A percentile compares a stretch with the other conserved stretches of the same genome.
These are phyloP conservation scores for Orbilia ellipsospora DNA, from an alignment of 2,329 filamentous ascomycete species.

Conservation along the genomic window DNA sequence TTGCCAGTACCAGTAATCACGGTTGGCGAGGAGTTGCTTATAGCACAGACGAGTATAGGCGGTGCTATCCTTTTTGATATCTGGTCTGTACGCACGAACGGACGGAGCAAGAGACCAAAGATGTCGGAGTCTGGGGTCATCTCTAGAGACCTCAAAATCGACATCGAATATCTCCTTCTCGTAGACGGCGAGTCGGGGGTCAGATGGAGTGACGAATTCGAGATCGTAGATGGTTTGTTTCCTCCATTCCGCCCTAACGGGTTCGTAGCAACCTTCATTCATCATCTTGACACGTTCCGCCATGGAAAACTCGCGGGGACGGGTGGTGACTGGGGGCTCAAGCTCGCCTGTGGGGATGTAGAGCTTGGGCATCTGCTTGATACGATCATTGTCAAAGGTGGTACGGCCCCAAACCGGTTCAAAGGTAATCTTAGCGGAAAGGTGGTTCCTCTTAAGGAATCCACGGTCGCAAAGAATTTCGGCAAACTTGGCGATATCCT, in stretches of 20 bases:
- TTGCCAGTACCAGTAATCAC: conserved; percentile 48
- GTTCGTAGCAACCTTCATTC: conserved; percentile 1
- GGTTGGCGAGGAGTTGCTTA: conserved; percentile 31
- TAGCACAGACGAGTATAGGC: conserved; percentile 19
- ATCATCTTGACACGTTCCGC: conserved; percentile 31
- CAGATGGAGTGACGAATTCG: conserved; percentile 34
- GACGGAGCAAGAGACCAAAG: conserved; percentile 32
- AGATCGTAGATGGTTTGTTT: conserved; percentile 54
- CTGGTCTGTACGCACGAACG: conserved; percentile 14
- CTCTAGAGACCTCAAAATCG: conserved; percentile 51
- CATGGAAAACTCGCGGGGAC: conserved; percentile 24
- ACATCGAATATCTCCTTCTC: conserved; percentile 32
- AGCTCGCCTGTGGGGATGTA: conserved; percentile 25
- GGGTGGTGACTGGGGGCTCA: conserved; percentile 27
- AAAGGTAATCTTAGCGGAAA: conserved; percentile 19
- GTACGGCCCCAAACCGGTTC: conserved; percentile 29
- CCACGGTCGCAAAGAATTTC: conserved; percentile 41
- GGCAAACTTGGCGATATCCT: conserved; percentile 29
- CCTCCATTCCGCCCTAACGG: conserved; percentile 20
- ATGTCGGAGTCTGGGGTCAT: conserved; percentile 48
- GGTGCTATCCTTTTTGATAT: neutral
- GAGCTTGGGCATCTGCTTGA: conserved; percentile 19
- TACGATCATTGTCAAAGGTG: neutral
- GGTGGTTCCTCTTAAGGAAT: conserved; percentile 29
- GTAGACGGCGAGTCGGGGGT: conserved; percentile 11